These are phyloP conservation scores for Anthoceros angustus DNA, from an alignment of 225 moss, liverwort and hornwort genomes.

Conservation along the genomic window DNA sequence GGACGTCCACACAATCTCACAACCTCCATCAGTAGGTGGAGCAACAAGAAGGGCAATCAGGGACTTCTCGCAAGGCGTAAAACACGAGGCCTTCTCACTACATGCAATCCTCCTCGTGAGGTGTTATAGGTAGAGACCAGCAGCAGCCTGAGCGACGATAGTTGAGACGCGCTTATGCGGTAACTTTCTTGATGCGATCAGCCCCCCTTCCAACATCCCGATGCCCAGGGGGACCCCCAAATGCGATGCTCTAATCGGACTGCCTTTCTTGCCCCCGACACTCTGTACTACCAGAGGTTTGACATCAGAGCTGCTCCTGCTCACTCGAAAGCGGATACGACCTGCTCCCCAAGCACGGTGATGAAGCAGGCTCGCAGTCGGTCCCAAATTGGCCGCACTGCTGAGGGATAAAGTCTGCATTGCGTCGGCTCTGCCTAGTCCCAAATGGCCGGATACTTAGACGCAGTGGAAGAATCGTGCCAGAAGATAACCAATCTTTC, in stretches of 20 bases:
- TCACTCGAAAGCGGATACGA: constrained; percentile 1
- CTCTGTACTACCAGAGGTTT: neutral
- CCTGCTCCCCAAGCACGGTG: neutral
- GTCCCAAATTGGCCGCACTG: neutral
- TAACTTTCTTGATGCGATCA: neutral
- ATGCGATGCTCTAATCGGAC: constrained; percentile 1
- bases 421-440: neutral
- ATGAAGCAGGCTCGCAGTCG: neutral
- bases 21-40: neutral
- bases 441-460: too few relatives aligned
- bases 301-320: neutral
- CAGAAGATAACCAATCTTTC: too few relatives aligned
- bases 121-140: constrained; percentile 4
- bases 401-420: neutral
- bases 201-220: constrained; percentile 1
- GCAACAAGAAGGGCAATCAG: neutral
- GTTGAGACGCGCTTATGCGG: neutral
- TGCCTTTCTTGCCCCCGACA: neutral
- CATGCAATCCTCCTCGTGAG: neutral
- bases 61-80: neutral
- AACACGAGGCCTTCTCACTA: constrained; percentile 1
- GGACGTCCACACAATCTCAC: neutral
- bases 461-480: too few relatives aligned
- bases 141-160: neutral
- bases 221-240: constrained; percentile 5